phyloP scores from a whole-genome alignment of 176 grass and related monocot species.

The Poa annua region DNA sequence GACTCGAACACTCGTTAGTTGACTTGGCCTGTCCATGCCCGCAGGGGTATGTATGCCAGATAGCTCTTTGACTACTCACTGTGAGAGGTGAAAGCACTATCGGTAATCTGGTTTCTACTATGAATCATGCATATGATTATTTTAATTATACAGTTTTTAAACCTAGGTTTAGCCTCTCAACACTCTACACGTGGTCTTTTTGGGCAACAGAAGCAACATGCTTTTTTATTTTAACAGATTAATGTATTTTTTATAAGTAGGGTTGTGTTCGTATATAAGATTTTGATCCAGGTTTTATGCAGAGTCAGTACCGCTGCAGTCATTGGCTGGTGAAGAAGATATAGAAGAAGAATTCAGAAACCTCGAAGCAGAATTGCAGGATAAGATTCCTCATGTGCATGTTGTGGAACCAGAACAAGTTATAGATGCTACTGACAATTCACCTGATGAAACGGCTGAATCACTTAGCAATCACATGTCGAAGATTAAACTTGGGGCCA shows the following conservation, averaged over 20 bases:
- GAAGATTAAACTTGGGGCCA: conserved; percentile 63
- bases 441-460: conserved; percentile 50
- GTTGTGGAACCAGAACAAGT: conserved; percentile 46
- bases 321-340: conserved; percentile 55
- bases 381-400: conserved; percentile 39
- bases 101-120: neutral
- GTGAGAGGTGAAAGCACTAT: neutral
- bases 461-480: conserved; percentile 65
- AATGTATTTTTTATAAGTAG: conserved; percentile 24
- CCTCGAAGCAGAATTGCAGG: conserved; percentile 71
- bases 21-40: neutral
- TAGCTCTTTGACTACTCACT: neutral
- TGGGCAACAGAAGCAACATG: neutral
- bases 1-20: neutral
- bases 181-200: neutral
- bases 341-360: conserved; percentile 82
- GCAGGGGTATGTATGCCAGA: neutral
- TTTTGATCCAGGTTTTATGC: conserved; percentile 41
- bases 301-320: conserved; percentile 60
- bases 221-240: conserved; percentile 15
- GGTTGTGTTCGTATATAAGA: conserved; percentile 20
- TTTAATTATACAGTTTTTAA: conserved; percentile 12
- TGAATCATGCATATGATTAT: conserved; percentile 17
- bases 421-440: conserved; percentile 30
- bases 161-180: neutral